These are phyloP conservation scores for Kwoniella sp. DNA, from an alignment of 768 basidiomycete genomes.

Conservation along the genomic window DNA sequence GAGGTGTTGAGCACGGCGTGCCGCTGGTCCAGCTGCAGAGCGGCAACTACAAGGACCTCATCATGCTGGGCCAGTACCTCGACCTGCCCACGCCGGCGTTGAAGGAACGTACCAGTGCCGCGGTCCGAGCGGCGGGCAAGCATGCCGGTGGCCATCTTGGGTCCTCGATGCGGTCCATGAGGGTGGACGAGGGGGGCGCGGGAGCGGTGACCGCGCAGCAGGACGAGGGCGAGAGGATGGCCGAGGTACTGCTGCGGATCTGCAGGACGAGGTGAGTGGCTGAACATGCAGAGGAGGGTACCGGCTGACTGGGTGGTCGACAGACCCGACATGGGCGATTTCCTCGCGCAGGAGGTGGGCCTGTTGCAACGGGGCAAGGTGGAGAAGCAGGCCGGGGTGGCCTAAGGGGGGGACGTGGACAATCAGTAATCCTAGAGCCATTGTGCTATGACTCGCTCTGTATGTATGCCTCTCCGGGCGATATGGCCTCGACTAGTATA, in stretches of 20 bases:
- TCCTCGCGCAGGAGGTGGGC: constrained; percentile 34
- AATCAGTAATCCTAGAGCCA: too few relatives aligned
- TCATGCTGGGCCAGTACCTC: constrained; percentile 47
- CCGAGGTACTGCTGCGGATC: constrained; percentile 47
- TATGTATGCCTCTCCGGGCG: too few relatives aligned
- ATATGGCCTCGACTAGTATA: too few relatives aligned
- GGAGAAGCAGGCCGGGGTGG: constrained; percentile 29
- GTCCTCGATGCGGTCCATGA: constrained; percentile 3
- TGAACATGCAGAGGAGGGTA: background rate
- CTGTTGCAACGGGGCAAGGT: constrained; percentile 31
- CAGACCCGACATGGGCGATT: constrained; percentile 39
- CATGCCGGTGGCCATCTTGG: constrained; percentile 9
- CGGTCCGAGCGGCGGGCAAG: constrained; percentile 38
- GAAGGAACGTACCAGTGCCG: constrained; percentile 38
- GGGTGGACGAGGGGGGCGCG: background rate
- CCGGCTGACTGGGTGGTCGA: background rate
- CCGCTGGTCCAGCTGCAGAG: constrained; percentile 32
- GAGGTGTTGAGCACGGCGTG: constrained; percentile 44
- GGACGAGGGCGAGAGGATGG: constrained; percentile 39
- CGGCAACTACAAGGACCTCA: constrained; percentile 43
- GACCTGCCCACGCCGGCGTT: constrained; percentile 44
- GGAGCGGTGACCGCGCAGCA: background rate
- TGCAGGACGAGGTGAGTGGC: constrained; percentile 39
- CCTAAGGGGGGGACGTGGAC: constrained; percentile 1
- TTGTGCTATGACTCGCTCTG: too few relatives aligned